phyloP scores from a whole-genome alignment of 495 filamentous ascomycete species.

The Aspergillus baeticus region DNA sequence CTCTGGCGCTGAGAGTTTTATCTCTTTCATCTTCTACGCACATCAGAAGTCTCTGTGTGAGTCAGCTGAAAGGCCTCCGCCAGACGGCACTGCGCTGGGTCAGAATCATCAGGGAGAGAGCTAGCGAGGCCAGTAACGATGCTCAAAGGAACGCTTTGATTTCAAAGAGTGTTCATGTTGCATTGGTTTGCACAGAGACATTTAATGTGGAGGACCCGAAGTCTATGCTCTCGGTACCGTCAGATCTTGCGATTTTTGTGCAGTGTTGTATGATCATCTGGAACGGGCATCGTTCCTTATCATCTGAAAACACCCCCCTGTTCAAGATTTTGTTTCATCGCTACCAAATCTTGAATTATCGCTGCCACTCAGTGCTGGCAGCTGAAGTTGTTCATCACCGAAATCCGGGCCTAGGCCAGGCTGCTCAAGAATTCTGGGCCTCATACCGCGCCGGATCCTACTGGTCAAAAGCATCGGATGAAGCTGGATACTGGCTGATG shows the following conservation, averaged over 20 bases:
- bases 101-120: conserved; percentile 8
- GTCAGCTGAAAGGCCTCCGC: conserved; percentile 6
- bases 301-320: too few species aligned
- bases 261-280: conserved; percentile 39
- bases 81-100: conserved; percentile 17
- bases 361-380: conserved; percentile 12
- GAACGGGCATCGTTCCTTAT: too few species aligned
- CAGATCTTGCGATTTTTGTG: conserved; percentile 35
- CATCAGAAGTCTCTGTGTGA: conserved; percentile 11
- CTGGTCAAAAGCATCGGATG: conserved; percentile 19
- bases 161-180: conserved; percentile 28
- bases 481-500: conserved; percentile 3
- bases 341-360: conserved; percentile 28
- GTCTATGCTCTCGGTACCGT: conserved; percentile 8
- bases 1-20: conserved; percentile 33
- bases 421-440: conserved; percentile 37
- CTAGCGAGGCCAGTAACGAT: conserved; percentile 10
- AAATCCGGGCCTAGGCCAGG: conserved; percentile 29
- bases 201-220: conserved; percentile 32
- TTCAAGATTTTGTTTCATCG: conserved; percentile 26
- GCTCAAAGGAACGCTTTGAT: conserved; percentile 21
- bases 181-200: conserved; percentile 33
- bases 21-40: conserved; percentile 25
- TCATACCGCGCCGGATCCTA: conserved; percentile 24
- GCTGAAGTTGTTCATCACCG: conserved; percentile 6